Evolutionary conservation across 2,329 filamentous ascomycete genomes (phyloP).

Genomic region (Acarospora socialis): DNA sequence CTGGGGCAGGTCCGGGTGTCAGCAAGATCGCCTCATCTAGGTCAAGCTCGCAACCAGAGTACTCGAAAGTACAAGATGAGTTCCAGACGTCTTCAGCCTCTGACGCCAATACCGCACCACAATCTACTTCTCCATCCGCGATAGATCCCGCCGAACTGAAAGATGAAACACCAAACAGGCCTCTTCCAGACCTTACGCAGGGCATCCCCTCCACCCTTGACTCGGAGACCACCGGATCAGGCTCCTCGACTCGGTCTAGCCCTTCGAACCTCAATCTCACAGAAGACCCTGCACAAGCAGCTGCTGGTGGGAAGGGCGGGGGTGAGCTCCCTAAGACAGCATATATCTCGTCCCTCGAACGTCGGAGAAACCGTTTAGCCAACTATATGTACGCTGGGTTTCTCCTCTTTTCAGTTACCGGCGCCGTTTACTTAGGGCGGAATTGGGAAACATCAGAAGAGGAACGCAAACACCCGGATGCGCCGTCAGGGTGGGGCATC

Average conservation of each 20-base stretch:
- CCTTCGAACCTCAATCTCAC: constrained; percentile 34
- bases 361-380: constrained; percentile 60
- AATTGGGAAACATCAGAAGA: constrained; percentile 74
- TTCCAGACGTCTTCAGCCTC: constrained; percentile 24
- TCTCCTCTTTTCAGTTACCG: constrained; percentile 40
- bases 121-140: constrained; percentile 16
- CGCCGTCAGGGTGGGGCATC: constrained; percentile 66
- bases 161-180: constrained; percentile 42
- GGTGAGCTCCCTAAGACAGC: constrained; percentile 57
- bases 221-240: constrained; percentile 47
- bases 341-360: constrained; percentile 84
- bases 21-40: constrained; percentile 10
- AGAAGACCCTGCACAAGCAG: constrained; percentile 36
- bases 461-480: constrained; percentile 49
- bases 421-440: constrained; percentile 62
- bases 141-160: constrained; percentile 23
- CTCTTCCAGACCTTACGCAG: constrained; percentile 81
- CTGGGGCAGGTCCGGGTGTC: constrained; percentile 16
- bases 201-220: constrained; percentile 86
- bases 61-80: constrained; percentile 22
- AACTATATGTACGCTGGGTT: constrained; percentile 58
- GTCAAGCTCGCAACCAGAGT: constrained; percentile 13
- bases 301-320: constrained; percentile 38
- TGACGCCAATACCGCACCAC: constrained; percentile 23
- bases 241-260: constrained; percentile 12